These are phyloP conservation scores for Neurospora sp. DNA, from an alignment of 2,329 filamentous ascomycete genomes.

Conservation along the genomic window DNA sequence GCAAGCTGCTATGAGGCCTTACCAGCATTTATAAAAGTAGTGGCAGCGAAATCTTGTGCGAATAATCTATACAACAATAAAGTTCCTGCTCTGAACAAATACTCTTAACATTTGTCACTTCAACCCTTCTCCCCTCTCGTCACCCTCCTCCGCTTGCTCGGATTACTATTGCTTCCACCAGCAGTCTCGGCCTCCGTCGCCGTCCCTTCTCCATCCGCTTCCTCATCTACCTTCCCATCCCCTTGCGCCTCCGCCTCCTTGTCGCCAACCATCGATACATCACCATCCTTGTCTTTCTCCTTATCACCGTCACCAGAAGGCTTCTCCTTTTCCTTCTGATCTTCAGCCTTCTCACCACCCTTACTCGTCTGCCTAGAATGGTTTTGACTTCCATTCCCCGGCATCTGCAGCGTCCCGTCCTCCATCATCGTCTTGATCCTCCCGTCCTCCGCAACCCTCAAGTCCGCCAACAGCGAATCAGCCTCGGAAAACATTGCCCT, in stretches of 20 bases:
- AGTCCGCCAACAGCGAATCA: conserved; percentile 65
- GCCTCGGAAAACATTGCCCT: conserved; percentile 85
- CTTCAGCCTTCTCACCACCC: neutral
- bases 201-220: conserved; percentile 1
- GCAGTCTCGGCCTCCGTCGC: conserved; percentile 7
- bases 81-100: neutral
- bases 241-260: neutral
- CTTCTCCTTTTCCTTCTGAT: neutral
- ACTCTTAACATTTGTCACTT: neutral
- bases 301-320: neutral
- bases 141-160: conserved; percentile 14
- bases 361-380: conserved; percentile 3
- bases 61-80: neutral
- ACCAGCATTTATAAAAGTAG: neutral
- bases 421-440: conserved; percentile 22
- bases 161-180: conserved; percentile 1
- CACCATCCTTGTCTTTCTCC: conserved; percentile 2
- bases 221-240: neutral
- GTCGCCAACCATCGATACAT: neutral
- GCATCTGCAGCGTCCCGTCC: conserved; percentile 10
- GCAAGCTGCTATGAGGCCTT: neutral
- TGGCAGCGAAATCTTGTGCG: neutral
- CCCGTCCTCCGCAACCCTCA: conserved; percentile 60
- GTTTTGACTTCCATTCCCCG: conserved; percentile 1
- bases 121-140: conserved; percentile 5